Percentiles rank a stretch among this genome's conserved stretches.
phyloP scores from a whole-genome alignment of 176 grass and related monocot species.

The Aegilops sharonensis region DNA sequence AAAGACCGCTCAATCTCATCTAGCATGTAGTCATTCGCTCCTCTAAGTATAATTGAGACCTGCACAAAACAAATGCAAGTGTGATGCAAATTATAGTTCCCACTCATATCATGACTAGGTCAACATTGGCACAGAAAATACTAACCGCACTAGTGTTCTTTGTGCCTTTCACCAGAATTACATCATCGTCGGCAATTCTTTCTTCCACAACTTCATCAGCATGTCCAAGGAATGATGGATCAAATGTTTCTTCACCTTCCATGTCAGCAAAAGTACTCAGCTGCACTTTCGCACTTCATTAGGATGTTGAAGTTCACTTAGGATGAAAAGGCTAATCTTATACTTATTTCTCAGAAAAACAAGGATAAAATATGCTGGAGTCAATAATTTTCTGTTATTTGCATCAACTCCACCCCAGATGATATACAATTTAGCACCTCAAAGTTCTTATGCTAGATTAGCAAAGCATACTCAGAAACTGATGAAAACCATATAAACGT shows the following conservation, averaged over 20 bases:
- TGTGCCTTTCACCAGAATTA: slow-evolving; percentile 88
- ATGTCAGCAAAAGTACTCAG: slow-evolving; percentile 94
- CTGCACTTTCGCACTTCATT: slow-evolving; percentile 25
- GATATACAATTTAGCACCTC: neutral
- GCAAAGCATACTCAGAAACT: neutral
- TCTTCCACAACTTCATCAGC: slow-evolving; percentile 83
- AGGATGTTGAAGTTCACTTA: slow-evolving; percentile 15
- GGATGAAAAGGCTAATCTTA: slow-evolving; percentile 39
- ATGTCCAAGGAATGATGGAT: slow-evolving; percentile 75
- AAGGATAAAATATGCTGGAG: slow-evolving; percentile 34
- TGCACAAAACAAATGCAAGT: slow-evolving; percentile 22
- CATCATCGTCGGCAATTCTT: slow-evolving; percentile 83
- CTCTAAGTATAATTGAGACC: slow-evolving; percentile 93
- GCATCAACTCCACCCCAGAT: slow-evolving; percentile 21
- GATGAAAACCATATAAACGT: neutral
- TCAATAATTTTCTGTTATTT: slow-evolving; percentile 43
- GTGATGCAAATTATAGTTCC: neutral
- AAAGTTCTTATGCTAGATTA: neutral
- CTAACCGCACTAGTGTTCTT: slow-evolving; percentile 82
- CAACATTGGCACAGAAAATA: slow-evolving; percentile 24
- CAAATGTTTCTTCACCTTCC: slow-evolving; percentile 98
- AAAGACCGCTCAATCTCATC: slow-evolving; percentile 90
- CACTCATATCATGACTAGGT: neutral
- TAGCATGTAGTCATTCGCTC: slow-evolving; percentile 88
- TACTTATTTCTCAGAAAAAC: slow-evolving; percentile 1